Percentiles rank a stretch among this genome's conserved stretches.
These are phyloP conservation scores for Fragilariopsis cylindrus DNA, from an alignment of 108 stramenopile genomes.

Conservation along the genomic window DNA sequence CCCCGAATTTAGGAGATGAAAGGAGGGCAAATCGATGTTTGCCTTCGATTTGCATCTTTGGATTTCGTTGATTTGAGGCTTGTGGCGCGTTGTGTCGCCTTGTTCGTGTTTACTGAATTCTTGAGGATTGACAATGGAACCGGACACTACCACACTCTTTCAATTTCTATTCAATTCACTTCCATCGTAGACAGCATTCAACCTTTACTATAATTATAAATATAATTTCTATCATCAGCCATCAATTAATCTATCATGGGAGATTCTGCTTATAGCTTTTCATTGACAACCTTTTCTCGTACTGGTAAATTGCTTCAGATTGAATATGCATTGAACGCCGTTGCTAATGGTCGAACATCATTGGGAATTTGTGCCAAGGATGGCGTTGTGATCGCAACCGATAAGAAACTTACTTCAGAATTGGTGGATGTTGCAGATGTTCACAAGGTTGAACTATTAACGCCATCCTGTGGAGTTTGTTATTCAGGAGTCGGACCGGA, in stretches of 20 bases:
- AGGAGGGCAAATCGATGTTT: no score
- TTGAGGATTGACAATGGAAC: no score
- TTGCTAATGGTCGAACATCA: slow-evolving; percentile 95
- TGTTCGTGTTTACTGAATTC: no score
- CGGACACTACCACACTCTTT: no score
- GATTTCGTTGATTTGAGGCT: no score
- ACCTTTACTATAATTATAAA: not conserved
- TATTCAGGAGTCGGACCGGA: slow-evolving; percentile 99
- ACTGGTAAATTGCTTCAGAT: slow-evolving; percentile 99
- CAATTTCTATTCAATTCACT: not conserved
- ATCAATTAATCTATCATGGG: slow-evolving; percentile 66
- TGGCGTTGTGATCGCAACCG: slow-evolving; percentile 98
- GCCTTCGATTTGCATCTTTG: no score
- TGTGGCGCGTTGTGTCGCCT: no score
- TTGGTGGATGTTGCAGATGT: slow-evolving; percentile 90
- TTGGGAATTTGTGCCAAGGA: slow-evolving; percentile 97
- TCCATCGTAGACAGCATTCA: not conserved
- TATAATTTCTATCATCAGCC: no score
- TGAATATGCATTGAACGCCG: slow-evolving; percentile 98
- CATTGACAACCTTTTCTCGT: slow-evolving; percentile 96
- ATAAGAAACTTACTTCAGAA: slow-evolving; percentile 92
- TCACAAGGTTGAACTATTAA: slow-evolving; percentile 89
- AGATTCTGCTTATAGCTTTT: slow-evolving; percentile 97
- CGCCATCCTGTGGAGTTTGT: slow-evolving; percentile 90
- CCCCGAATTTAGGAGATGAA: no score